Percentiles rank a stretch among this genome's conserved stretches.
Conservation (phyloP, 176 grass and related monocot species). For the Avena sativa region DNA sequence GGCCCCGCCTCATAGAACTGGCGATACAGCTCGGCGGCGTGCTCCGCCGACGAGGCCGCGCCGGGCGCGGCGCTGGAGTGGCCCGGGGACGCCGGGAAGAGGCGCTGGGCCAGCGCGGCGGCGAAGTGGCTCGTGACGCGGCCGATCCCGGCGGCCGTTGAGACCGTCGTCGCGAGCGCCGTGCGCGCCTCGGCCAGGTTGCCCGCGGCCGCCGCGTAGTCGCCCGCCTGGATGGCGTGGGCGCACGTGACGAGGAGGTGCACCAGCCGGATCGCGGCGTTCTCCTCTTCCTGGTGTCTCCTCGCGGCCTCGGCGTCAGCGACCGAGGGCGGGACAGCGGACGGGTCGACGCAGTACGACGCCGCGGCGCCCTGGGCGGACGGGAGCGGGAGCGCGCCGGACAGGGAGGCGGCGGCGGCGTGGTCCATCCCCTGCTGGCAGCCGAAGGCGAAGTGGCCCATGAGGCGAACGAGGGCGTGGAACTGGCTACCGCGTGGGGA, state of each 20-base stretch:
- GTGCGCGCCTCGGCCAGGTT: slow-evolving; percentile 45
- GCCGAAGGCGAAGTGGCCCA: slow-evolving; percentile 25
- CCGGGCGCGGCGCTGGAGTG: not conserved
- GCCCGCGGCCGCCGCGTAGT: slow-evolving; percentile 33
- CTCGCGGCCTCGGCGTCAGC: not conserved
- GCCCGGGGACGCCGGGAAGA: slow-evolving; percentile 44
- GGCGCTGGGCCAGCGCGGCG: slow-evolving; percentile 58
- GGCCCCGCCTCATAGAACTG: slow-evolving; percentile 79
- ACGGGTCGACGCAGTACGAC: slow-evolving; percentile 8
- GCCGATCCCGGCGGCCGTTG: slow-evolving; percentile 59
- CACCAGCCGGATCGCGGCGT: slow-evolving; percentile 45
- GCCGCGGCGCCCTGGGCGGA: not conserved
- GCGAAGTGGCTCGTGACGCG: slow-evolving; percentile 68
- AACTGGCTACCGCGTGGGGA: not conserved
- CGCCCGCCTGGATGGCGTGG: slow-evolving; percentile 52
- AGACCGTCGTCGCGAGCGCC: slow-evolving; percentile 22
- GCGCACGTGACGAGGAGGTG: slow-evolving; percentile 65
- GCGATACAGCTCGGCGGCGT: slow-evolving; percentile 35
- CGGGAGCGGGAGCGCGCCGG: not conserved
- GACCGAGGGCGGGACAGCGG: not conserved
- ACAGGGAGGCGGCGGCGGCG: not conserved
- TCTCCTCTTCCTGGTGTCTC: slow-evolving; percentile 42
- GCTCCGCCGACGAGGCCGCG: not conserved
- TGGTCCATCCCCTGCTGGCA: slow-evolving; percentile 9
- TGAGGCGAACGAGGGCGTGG: not conserved